These are phyloP conservation scores for Fusarium sulawesiense DNA, from an alignment of 2,329 filamentous ascomycete species.

Conservation along the genomic window DNA sequence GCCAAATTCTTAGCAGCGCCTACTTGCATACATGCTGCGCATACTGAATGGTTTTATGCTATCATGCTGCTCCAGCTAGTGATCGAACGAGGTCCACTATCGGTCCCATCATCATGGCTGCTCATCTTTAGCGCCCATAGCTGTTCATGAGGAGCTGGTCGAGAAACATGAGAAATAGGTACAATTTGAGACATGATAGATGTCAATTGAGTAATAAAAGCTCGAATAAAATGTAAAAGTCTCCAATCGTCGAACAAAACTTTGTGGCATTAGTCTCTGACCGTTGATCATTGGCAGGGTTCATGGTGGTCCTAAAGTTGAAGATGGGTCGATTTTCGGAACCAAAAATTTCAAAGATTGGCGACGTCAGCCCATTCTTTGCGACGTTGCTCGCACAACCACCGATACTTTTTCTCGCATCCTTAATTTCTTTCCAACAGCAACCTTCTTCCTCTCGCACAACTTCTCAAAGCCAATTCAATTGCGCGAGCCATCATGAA, in stretches of 20 bases:
- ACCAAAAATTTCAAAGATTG: constrained; percentile 39
- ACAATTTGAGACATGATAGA: constrained; percentile 5
- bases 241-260: not conserved
- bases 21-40: constrained; percentile 16
- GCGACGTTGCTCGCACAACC: constrained; percentile 29
- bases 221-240: too few relatives aligned
- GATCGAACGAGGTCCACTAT: constrained; percentile 31
- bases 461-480: constrained; percentile 19
- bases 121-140: constrained; percentile 28
- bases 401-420: constrained; percentile 2
- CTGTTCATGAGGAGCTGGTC: constrained; percentile 7
- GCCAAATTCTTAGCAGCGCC: constrained; percentile 7
- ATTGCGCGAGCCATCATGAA: constrained; percentile 59
- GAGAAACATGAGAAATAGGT: not conserved
- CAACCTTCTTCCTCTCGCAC: constrained; percentile 2
- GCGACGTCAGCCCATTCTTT: constrained; percentile 48
- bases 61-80: constrained; percentile 14
- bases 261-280: not conserved
- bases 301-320: constrained; percentile 13
- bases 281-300: constrained; percentile 12
- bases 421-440: constrained; percentile 5
- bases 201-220: not conserved
- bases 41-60: constrained; percentile 10
- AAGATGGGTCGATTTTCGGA: constrained; percentile 47
- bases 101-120: constrained; percentile 33